These are phyloP conservation scores for Craspedostauros australis DNA, from an alignment of 108 stramenopile species.

Conservation along the genomic window DNA sequence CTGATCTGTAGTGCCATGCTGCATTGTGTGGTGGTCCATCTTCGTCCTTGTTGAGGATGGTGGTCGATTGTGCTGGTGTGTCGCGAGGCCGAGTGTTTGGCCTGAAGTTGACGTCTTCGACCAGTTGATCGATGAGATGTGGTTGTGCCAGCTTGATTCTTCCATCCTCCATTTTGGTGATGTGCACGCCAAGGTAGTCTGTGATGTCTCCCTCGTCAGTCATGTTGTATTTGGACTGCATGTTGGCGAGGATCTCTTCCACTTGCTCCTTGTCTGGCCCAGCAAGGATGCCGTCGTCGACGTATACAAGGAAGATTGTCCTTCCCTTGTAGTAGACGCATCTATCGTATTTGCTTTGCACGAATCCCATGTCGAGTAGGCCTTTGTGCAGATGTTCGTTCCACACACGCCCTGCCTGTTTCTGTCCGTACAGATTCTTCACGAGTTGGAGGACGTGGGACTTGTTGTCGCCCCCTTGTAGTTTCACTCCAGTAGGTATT, in stretches of 20 bases:
- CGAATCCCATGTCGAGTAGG: conserved; percentile 14
- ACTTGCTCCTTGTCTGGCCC: conserved; percentile 20
- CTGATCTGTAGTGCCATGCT: conserved; percentile 15
- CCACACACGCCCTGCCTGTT: conserved; percentile 40
- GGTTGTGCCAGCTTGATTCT: conserved; percentile 32
- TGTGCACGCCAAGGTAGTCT: conserved; percentile 37
- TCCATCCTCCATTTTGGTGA: conserved; percentile 19
- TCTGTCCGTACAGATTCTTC: conserved; percentile 34
- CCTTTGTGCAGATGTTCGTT: conserved; percentile 20
- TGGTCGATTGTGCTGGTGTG: too few relatives aligned
- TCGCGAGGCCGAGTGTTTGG: too few relatives aligned
- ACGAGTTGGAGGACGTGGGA: conserved; percentile 21
- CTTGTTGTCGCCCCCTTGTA: neutral
- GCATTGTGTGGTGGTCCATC: neutral
- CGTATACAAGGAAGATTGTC: conserved; percentile 35
- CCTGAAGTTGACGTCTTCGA: conserved; percentile 7
- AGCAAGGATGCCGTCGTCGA: conserved; percentile 31
- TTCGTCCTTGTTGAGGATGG: too few relatives aligned
- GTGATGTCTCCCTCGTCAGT: conserved; percentile 22
- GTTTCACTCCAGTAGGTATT: conserved; percentile 24
- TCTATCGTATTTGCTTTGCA: conserved; percentile 32
- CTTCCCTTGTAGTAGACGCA: conserved; percentile 38
- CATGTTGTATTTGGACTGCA: conserved; percentile 12
- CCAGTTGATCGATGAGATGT: conserved; percentile 30
- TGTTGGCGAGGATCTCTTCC: conserved; percentile 19